Percentiles rank a stretch among this genome's conserved stretches.
Evolutionary conservation across 345 rosid species (phyloP).

Genomic region (Chamaenerion angustifolium): DNA sequence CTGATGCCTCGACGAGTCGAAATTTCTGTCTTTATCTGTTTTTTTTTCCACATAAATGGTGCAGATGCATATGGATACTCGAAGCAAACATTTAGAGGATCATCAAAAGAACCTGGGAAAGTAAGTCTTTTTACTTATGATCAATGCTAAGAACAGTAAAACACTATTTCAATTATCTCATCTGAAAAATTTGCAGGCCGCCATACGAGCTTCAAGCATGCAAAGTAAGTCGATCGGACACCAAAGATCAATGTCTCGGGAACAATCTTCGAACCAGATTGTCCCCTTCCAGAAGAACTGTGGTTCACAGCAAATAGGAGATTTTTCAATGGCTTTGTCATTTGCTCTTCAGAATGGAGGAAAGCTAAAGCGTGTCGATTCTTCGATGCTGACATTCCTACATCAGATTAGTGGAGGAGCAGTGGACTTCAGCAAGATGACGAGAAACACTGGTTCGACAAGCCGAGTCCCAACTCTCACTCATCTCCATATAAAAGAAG

Average conservation of each 20-base stretch:
- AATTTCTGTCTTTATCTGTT: not conserved
- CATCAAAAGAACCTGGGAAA: constrained; percentile 24
- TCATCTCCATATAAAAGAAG: constrained; percentile 56
- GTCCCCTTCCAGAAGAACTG: constrained; percentile 36
- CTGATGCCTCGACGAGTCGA: too few relatives aligned
- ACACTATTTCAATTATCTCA: not conserved
- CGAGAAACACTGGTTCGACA: constrained; percentile 26
- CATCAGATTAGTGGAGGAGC: constrained; percentile 51
- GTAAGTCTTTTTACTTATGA: constrained; percentile 25
- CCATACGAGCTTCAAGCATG: constrained; percentile 19
- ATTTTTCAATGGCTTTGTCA: constrained; percentile 54
- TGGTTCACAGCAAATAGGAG: constrained; percentile 33
- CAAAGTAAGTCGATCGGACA: constrained; percentile 16
- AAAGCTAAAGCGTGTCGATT: constrained; percentile 36
- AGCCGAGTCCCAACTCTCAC: constrained; percentile 38
- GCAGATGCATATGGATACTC: constrained; percentile 44
- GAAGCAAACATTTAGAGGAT: constrained; percentile 36
- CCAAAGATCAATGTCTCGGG: constrained; percentile 15
- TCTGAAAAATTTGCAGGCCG: constrained; percentile 24
- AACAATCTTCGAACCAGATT: constrained; percentile 35
- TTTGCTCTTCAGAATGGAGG: constrained; percentile 73
- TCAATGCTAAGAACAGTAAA: not conserved
- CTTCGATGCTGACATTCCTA: constrained; percentile 47
- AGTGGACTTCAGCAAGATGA: constrained; percentile 23
- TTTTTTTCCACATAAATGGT: not conserved